These are phyloP conservation scores for Pulveroboletus sp. DNA, from an alignment of 768 basidiomycete genomes.

Conservation along the genomic window DNA sequence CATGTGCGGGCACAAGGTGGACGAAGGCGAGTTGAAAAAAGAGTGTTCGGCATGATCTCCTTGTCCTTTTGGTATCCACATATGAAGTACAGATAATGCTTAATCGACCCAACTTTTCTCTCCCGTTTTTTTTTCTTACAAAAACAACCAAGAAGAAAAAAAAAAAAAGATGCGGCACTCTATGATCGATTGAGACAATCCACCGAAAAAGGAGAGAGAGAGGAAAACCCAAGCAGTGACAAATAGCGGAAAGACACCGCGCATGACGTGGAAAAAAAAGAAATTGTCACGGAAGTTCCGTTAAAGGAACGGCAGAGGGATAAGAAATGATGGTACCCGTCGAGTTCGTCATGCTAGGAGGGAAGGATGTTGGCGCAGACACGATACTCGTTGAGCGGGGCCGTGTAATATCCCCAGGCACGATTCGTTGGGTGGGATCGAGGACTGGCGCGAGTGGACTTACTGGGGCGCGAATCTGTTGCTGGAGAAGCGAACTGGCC, in stretches of 20 bases:
- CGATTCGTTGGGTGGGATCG: conserved; percentile 25
- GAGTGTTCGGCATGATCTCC: neutral
- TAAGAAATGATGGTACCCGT: conserved; percentile 19
- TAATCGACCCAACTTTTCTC: conserved; percentile 23
- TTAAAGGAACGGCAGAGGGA: conserved; percentile 25
- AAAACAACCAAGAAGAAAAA: conserved; percentile 8
- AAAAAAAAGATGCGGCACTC: conserved; percentile 17
- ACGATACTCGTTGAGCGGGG: conserved; percentile 35
- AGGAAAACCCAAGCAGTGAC: conserved; percentile 18
- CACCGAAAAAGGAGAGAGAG: conserved; percentile 16
- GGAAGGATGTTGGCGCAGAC: conserved; percentile 24
- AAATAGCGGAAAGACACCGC: conserved; percentile 18
- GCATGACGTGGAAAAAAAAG: conserved; percentile 8
- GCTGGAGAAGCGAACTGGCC: conserved; percentile 51
- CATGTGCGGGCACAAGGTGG: conserved; percentile 41
- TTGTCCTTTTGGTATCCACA: conserved; percentile 27
- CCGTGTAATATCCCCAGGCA: conserved; percentile 30
- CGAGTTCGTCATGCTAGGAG: conserved; percentile 19
- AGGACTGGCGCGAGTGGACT: conserved; percentile 22
- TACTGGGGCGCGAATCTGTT: conserved; percentile 35
- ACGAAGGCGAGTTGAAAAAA: conserved; percentile 7
- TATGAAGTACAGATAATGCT: conserved; percentile 36
- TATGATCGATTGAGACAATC: conserved; percentile 30
- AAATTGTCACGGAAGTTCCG: conserved; percentile 22
- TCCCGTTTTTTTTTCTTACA: conserved; percentile 22